Evolutionary conservation across 2,329 filamentous ascomycete species (phyloP), one percentile per base, ranked within the genome.

Genomic region (Cladosporium sp.): DNA sequence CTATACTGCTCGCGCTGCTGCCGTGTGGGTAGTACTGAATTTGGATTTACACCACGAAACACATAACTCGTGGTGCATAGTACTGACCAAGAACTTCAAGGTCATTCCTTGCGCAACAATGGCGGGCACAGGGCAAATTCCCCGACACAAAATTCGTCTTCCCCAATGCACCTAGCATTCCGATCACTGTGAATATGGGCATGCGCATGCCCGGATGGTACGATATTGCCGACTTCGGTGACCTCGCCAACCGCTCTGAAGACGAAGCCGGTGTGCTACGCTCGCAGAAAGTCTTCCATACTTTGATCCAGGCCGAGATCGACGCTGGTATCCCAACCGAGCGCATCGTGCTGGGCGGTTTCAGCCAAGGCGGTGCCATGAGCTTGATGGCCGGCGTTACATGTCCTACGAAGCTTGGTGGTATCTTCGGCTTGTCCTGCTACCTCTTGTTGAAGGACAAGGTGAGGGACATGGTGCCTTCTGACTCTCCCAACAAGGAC

Each of bases 91-190:
- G 28, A 10, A 44, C 23, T 21, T 37, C 53, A 69, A 88, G 88
- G 87, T 85, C 90, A 53, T 88, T 87, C 65, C 86, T 95, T 23
- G 92, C 95, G 35, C 89, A 96, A 82, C 92, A 94, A 79, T 97
- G 91, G 90, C 88, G 92, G 64, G 85, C 89, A 37, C 86, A 91
- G 61, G 86, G 88, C 77, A 89, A 89, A 74, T 92, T 98, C 69
- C 87, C 93, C 66, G 91, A 97, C 79, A 91, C 97, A 77, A 91
- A 94, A 76, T 98, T 98, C 78, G 87, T 99, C 75, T 89, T 99
- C 78, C 95, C 95, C 18, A 91, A 97, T 80, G 95, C 95, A 31
- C 93, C 94, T 5, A 80, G 79, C 44, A 95, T 96, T 63, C 92
- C 93, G 35, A 92, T 97, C 75, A 93, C 92, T n/a, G 83, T 89